These are phyloP conservation scores for Aspergillus versicolor DNA, from an alignment of 2,329 filamentous ascomycete genomes.

Conservation along the genomic window DNA sequence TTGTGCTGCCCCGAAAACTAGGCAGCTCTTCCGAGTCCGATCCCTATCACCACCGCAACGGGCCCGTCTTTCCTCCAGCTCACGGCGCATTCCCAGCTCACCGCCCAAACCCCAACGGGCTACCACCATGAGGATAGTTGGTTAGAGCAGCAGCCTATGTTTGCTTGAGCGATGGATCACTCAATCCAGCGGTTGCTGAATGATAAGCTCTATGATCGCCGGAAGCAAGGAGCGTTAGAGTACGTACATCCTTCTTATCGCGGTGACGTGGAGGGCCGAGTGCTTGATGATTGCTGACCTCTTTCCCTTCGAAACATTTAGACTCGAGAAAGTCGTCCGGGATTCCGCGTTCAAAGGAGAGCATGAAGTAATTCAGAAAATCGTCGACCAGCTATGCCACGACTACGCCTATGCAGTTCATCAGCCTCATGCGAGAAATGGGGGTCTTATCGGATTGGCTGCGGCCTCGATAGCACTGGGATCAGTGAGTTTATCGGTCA, in stretches of 20 bases:
- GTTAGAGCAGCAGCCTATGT: conserved; percentile 21
- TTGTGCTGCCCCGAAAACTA: background rate
- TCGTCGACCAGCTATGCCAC: conserved; percentile 94
- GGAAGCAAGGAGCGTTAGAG: conserved; percentile 95
- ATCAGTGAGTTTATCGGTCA: conserved; percentile 61
- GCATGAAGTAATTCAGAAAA: conserved; percentile 75
- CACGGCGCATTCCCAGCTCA: conserved; percentile 12
- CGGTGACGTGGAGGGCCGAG: background rate
- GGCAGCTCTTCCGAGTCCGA: background rate
- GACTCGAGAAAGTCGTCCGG: conserved; percentile 86
- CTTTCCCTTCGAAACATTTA: conserved; percentile 36
- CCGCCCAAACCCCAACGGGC: conserved; percentile 14
- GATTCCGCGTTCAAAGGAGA: conserved; percentile 76
- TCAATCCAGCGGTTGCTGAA: conserved; percentile 88
- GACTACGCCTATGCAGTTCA: conserved; percentile 98
- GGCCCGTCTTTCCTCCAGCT: conserved; percentile 2
- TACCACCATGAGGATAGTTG: conserved; percentile 28
- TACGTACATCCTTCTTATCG: conserved; percentile 50
- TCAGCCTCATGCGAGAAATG: conserved; percentile 93
- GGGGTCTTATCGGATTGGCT: conserved; percentile 90
- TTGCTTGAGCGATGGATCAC: conserved; percentile 67
- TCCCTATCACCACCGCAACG: background rate
- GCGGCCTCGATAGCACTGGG: conserved; percentile 95
- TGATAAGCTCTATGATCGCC: conserved; percentile 98
- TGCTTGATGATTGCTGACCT: conserved; percentile 10